A percentile compares a stretch with the other conserved stretches of the same genome.
Conservation (phyloP, 306 rosid genomes). For the Fragaria vesca region DNA sequence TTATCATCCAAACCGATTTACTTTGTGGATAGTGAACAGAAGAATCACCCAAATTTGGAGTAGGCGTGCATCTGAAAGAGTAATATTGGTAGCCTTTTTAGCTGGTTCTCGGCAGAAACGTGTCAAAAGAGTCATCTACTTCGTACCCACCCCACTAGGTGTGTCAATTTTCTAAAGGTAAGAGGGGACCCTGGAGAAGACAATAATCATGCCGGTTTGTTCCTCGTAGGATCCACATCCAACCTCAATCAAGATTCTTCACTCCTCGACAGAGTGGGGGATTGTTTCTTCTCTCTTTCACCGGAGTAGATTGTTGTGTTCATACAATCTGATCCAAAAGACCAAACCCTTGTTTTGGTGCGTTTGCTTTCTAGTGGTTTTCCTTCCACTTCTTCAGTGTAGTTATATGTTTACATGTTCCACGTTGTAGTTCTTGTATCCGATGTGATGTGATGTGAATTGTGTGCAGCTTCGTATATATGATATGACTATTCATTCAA, state of each 20-base stretch:
- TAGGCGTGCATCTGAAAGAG: neutral
- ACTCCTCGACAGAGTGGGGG: neutral
- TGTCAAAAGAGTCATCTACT: neutral
- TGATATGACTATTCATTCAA: neutral
- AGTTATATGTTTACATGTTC: neutral
- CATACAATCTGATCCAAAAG: neutral
- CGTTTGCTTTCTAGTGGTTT: neutral
- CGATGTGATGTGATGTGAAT: neutral
- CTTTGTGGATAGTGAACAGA: neutral
- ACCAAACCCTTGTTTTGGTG: neutral
- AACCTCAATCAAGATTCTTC: neutral
- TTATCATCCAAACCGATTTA: neutral
- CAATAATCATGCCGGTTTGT: neutral
- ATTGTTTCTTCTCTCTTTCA: neutral
- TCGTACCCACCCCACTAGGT: neutral
- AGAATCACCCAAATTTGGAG: neutral
- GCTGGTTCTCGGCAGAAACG: neutral
- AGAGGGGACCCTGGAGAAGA: neutral
- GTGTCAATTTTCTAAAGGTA: neutral
- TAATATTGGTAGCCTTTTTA: neutral
- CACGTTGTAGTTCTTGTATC: neutral
- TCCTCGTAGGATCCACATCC: constrained; percentile 13
- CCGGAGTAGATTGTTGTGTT: neutral
- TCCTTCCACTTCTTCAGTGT: neutral
- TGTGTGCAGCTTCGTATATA: neutral